Conservation (phyloP, 495 filamentous ascomycete species). For the Penicillium ochrochloron region DNA sequence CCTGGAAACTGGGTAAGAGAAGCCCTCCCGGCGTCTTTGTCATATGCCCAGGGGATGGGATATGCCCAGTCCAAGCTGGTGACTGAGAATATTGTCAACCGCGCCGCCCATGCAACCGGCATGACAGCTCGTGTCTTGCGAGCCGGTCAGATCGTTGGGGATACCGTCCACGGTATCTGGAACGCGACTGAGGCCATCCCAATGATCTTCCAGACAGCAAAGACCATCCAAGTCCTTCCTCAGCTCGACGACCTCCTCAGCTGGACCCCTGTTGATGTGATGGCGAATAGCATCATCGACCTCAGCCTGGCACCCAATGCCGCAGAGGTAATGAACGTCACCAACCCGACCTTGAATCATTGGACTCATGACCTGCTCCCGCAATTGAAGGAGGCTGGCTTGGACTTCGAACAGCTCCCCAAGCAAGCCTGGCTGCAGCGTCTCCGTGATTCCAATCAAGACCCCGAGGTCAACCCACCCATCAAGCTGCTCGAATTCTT, state of each 20-base stretch:
- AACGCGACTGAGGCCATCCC: neutral
- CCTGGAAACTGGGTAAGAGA: conserved; percentile 48
- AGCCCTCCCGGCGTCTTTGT: conserved; percentile 49
- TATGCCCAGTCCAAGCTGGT: conserved; percentile 69
- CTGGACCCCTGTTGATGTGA: conserved; percentile 66
- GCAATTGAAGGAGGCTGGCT: neutral
- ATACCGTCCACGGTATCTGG: conserved; percentile 55
- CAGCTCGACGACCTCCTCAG: conserved; percentile 52
- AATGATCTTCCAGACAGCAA: neutral
- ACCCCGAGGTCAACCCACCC: neutral
- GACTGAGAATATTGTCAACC: conserved; percentile 55
- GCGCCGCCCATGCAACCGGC: conserved; percentile 38
- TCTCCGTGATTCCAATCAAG: neutral
- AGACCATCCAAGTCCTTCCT: conserved; percentile 52
- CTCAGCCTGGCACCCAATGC: conserved; percentile 25
- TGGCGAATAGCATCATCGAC: conserved; percentile 49
- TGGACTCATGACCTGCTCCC: neutral
- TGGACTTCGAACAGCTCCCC: neutral
- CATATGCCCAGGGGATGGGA: conserved; percentile 56
- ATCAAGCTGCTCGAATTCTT: neutral
- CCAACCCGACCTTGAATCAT: neutral
- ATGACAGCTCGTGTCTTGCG: conserved; percentile 48
- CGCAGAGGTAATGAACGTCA: neutral
- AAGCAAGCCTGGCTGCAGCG: neutral
- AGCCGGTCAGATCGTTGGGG: conserved; percentile 64